Evolutionary conservation across 305 asterid species (phyloP), one percentile per base, ranked within the genome.

Genomic region (Rubia balearica): DNA sequence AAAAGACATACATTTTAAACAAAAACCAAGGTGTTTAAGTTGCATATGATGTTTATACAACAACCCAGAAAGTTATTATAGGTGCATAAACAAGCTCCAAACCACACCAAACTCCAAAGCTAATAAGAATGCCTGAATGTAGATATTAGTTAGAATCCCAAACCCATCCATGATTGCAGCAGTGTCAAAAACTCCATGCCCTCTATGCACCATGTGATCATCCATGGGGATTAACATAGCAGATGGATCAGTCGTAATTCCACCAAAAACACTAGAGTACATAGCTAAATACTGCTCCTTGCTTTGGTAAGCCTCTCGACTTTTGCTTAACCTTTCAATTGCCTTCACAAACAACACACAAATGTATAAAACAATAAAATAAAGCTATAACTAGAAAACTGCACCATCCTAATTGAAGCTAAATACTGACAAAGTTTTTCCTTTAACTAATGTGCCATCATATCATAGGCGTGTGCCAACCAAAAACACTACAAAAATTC

Each of bases 141-240:
- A 46, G 19, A 8, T 24, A 55, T 49, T 11, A 61, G 55, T 61
- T 48, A 69, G 72, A 70, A 36, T 65, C 41, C 76, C 95, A 72
- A 67, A 92, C 96, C 98, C 97, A 43, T 89, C 90, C 75, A 83
- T 36, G 38, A 93, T 88, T 1, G 95, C 89, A 8, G 97, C 96
- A 13, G 98, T 93, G 59, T 93, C 98, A 69, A 93, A 93, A 70
- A 93, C 96, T 65, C 96, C 96, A 69, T 93, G 98, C 40, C 98
- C 97, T 85, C 97, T 81, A 74, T 93, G 98, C 76, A 90, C 96
- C 80, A 93, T 87, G 85, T 93, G 98, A 71, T 93, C 98, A 75
- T 93, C 98, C 83, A 93, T 80, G 5, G 98, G 97, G 77, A 93
- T 82, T 72, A 93, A 85, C 98, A 93, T 93, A 40, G 94, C 92